A percentile compares a stretch with the other conserved stretches of the same genome.
Evolutionary conservation across 352 stramenopile species (phyloP).

Genomic region (Phytophthora fragariaefolia): DNA sequence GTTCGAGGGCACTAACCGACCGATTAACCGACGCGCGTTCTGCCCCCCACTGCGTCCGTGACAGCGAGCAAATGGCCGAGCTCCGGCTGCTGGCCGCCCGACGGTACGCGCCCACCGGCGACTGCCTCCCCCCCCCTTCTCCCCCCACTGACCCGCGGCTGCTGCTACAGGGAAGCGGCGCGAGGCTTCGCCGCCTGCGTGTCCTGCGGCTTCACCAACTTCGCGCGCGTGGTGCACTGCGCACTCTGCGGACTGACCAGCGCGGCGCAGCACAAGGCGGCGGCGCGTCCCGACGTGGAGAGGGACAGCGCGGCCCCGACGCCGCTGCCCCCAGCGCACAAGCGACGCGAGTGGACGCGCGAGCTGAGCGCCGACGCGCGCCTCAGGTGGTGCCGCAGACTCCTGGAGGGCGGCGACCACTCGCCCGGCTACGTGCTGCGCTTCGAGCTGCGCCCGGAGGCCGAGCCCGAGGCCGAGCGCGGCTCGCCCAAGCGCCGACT

Average conservation of each 20-base stretch:
- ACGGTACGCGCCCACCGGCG: too few species aligned
- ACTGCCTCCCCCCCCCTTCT: too few species aligned
- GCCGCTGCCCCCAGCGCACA: constrained; percentile 24
- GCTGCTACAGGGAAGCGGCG: constrained; percentile 49
- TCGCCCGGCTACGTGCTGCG: constrained; percentile 45
- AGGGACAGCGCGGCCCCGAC: too few species aligned
- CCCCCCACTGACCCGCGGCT: too few species aligned
- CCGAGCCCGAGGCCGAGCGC: constrained; percentile 39
- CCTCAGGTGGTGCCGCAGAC: constrained; percentile 48
- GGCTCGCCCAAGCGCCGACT: constrained; percentile 14
- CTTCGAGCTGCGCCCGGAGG: constrained; percentile 34
- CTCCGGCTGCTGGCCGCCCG: constrained; percentile 23
- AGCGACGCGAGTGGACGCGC: constrained; percentile 61
- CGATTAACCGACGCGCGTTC: too few species aligned
- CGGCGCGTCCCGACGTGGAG: too few species aligned
- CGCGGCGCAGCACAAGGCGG: not conserved
- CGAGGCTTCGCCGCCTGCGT: constrained; percentile 44
- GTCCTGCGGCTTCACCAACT: constrained; percentile 65
- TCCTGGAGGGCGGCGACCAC: constrained; percentile 27
- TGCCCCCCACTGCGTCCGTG: too few species aligned
- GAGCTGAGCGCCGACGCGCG: constrained; percentile 40
- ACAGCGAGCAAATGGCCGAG: constrained; percentile 38
- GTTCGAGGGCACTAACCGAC: too few species aligned
- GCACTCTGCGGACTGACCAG: constrained; percentile 45
- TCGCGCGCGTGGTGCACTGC: constrained; percentile 42